A percentile compares a stretch with the other conserved stretches of the same genome.
These are phyloP conservation scores for Phalaenopsis aphrodite DNA, from an alignment of 106 monocot genomes.

Conservation along the genomic window DNA sequence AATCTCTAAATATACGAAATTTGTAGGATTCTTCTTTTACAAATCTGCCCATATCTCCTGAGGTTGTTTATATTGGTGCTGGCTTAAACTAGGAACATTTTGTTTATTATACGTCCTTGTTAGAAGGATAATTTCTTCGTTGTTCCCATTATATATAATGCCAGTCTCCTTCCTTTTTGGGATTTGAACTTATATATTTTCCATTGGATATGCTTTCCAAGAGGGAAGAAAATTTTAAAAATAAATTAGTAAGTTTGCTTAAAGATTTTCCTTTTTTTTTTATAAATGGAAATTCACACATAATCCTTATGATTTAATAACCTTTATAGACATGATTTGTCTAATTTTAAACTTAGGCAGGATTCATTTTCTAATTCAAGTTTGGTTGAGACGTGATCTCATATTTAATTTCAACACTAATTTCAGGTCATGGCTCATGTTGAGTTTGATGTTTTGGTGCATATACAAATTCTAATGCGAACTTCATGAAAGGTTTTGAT, in stretches of 20 bases:
- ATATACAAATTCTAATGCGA: no score
- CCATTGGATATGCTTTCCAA: background rate
- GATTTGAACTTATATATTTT: background rate
- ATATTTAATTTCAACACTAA: no score
- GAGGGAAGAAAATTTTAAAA: background rate
- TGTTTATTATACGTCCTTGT: background rate
- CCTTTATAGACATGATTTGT: no score
- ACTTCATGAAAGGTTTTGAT: no score
- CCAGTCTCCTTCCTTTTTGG: background rate
- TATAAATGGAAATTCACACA: background rate
- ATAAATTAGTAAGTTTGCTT: background rate
- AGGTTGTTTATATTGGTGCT: background rate
- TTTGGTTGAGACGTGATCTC: no score
- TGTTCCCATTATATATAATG: background rate
- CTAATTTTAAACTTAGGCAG: no score
- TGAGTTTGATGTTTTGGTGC: no score
- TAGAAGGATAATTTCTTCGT: no score
- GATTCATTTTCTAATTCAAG: no score
- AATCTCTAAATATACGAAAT: background rate
- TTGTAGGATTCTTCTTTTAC: background rate
- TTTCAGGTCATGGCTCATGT: no score
- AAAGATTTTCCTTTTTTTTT: background rate
- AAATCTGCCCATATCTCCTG: background rate
- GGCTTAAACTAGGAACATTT: background rate
- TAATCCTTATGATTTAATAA: no score